Base-by-base conservation (phyloP, 805 yeast species). In the Debaryomyces prosopidis region DNA sequence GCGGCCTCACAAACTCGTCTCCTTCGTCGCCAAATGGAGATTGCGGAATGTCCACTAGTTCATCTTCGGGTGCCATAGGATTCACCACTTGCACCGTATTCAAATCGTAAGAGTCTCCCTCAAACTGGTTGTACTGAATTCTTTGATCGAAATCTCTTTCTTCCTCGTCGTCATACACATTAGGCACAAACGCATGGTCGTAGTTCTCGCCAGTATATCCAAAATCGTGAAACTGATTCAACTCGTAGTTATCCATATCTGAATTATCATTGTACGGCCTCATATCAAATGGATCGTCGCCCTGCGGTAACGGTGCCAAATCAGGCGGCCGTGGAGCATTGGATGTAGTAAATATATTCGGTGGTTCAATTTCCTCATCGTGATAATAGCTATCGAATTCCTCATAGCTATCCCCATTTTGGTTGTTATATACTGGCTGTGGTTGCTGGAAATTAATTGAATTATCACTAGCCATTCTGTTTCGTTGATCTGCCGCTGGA, bases 161-260 rank as follows among this genome's bases (percentile, higher is more conserved):
- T 28, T 71, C 76, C 16, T 69, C 72, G 10, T 64, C 71, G 30
- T 66, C 73, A 46, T 72, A 69, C 12, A 64, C 70, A 52, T 71
- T 66, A 12, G 76, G 75, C 11, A 70, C 76, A 49, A 72, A 72
- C n/a, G 76, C 68, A 53, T 68, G 72, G 45, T 59, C 55, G 46
- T 58, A 69, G 39, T 52, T 46, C 27, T 42, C 42, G 5, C 44
- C 46, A 20, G 36, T 43, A 37, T 50, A 56, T 33, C 46, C 42
- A 36, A 48, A 46, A 45, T 57, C 55, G 34, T 53, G 62, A 42
- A 58, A 58, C 38, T 60, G 62, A 44, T 58, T 55, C 50, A 54
- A 39, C 39, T 54, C 60, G 40, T 53, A 55, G 48, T 56, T 47
- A n/a, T 40, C 31, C 33, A 35, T 37, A 37, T 43, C 41, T 37